phyloP scores from a whole-genome alignment of 257 asterid genomes.

The Haberlea rhodopensis region DNA sequence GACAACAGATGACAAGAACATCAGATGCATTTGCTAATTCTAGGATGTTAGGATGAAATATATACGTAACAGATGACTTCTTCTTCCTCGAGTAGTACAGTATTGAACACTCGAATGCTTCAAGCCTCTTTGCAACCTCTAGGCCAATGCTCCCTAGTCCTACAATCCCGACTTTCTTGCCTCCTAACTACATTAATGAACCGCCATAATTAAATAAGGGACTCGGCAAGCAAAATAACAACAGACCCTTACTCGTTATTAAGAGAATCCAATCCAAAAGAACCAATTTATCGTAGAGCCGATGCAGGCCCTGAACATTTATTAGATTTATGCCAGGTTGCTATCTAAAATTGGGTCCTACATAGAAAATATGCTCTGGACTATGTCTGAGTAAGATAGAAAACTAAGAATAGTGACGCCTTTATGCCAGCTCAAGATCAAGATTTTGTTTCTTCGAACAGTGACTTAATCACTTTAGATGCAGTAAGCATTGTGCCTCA shows the following conservation, averaged over 20 bases:
- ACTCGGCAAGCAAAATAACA: background rate
- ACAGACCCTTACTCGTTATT: background rate
- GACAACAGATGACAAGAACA: conserved; percentile 55
- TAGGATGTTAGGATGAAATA: conserved; percentile 31
- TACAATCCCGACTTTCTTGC: conserved; percentile 70
- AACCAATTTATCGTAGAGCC: no score
- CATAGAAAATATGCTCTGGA: no score
- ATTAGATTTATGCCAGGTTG: no score
- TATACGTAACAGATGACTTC: conserved; percentile 40
- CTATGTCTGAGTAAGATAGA: no score
- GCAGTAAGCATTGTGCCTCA: no score
- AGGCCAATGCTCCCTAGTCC: conserved; percentile 86
- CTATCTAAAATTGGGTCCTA: no score
- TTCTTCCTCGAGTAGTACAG: conserved; percentile 54
- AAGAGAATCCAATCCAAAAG: background rate
- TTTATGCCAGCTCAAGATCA: no score
- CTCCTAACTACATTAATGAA: conserved; percentile 69
- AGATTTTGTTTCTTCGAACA: no score
- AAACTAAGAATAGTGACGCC: no score
- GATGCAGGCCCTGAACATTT: no score
- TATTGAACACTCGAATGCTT: conserved; percentile 59
- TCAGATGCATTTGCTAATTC: conserved; percentile 53
- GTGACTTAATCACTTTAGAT: no score
- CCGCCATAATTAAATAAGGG: background rate
- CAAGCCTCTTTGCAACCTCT: conserved; percentile 68